These are phyloP conservation scores for Spergularia marina DNA, from an alignment of 148 eudicot genomes.

Conservation along the genomic window DNA sequence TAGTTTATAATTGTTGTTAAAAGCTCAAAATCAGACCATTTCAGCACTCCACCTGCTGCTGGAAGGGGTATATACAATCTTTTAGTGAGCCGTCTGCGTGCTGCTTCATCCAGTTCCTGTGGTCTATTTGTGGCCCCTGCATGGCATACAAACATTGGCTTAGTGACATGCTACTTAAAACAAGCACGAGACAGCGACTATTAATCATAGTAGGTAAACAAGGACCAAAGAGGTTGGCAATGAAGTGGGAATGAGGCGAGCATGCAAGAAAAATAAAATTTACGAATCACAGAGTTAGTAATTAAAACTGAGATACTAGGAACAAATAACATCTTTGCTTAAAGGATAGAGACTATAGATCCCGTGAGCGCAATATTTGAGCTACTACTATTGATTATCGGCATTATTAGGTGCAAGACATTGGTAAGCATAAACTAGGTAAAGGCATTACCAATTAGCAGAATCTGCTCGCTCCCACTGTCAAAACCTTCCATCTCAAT, in stretches of 20 bases:
- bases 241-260: neutral
- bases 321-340: too few species aligned
- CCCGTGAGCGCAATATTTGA: neutral
- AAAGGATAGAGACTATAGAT: too few species aligned
- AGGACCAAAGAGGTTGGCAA: neutral
- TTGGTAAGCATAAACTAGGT: neutral
- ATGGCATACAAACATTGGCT: neutral
- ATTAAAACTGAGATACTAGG: too few species aligned
- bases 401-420: neutral
- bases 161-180: neutral
- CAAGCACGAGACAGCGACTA: neutral
- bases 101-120: conserved; percentile 99
- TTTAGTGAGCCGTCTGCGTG: conserved; percentile 94
- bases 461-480: conserved; percentile 81
- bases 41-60: conserved; percentile 57
- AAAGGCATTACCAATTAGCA: conserved; percentile 66
- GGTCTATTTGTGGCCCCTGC: conserved; percentile 99
- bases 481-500: conserved; percentile 99
- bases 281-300: too few species aligned
- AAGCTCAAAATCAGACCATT: conserved; percentile 10
- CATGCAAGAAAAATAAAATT: neutral
- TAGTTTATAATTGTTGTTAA: neutral
- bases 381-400: neutral
- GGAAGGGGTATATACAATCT: conserved; percentile 95
- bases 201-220: neutral